Percentiles rank a stretch among this genome's conserved stretches.
Evolutionary conservation across 1,139 yeast species (phyloP).

Genomic region (Pichia norvegensis): DNA sequence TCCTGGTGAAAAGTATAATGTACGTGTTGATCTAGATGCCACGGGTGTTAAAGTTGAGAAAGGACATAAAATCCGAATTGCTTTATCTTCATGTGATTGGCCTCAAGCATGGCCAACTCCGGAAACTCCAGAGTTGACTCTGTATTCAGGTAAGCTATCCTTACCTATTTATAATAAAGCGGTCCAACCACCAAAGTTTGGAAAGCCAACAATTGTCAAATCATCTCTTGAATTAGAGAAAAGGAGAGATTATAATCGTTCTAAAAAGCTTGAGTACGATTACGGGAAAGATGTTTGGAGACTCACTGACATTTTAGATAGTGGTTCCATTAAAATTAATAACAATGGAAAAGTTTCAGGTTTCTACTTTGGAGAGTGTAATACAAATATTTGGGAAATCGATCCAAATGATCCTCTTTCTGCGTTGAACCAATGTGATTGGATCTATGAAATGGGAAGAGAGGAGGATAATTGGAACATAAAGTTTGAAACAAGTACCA

Average conservation of each 20-base stretch:
- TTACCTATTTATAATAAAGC: constrained; percentile 22
- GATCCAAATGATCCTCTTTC: constrained; percentile 30
- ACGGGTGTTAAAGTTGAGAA: constrained; percentile 30
- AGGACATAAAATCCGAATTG: constrained; percentile 33
- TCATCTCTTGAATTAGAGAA: constrained; percentile 25
- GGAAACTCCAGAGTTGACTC: constrained; percentile 30
- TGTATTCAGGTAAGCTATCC: constrained; percentile 25
- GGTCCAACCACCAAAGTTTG: constrained; percentile 24
- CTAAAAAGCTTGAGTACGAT: constrained; percentile 25
- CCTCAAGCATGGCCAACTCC: constrained; percentile 38
- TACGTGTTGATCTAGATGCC: constrained; percentile 32
- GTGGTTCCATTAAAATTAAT: constrained; percentile 26
- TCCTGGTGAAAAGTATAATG: constrained; percentile 28
- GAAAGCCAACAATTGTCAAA: constrained; percentile 27
- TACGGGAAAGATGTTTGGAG: constrained; percentile 26
- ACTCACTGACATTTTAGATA: constrained; percentile 29
- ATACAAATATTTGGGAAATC: constrained; percentile 31
- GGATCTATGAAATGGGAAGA: constrained; percentile 35
- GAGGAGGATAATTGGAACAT: constrained; percentile 30
- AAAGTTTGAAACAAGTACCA: constrained; percentile 27
- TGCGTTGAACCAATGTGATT: constrained; percentile 30
- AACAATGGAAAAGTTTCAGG: constrained; percentile 25
- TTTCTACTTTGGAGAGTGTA: constrained; percentile 30
- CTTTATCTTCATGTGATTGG: constrained; percentile 37
- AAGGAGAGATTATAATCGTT: constrained; percentile 24